phyloP scores from a whole-genome alignment of 2,329 filamentous ascomycete species.

The Diplodia mutila region DNA sequence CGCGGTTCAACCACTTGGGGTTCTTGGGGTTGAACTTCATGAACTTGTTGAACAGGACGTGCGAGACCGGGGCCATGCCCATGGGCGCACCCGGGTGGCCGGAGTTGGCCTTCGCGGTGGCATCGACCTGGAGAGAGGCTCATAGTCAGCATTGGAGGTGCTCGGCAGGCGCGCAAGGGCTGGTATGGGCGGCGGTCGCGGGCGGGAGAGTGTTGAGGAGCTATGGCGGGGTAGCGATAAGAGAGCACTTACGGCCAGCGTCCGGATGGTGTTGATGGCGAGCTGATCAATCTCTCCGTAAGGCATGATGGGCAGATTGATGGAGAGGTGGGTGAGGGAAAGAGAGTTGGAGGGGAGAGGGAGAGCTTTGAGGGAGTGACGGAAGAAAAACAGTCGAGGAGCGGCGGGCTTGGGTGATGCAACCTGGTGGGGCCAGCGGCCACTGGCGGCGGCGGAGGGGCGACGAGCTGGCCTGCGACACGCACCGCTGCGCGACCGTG shows the following conservation, averaged over 20 bases:
- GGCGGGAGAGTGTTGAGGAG: conserved; percentile 32
- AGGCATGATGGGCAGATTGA: conserved; percentile 67
- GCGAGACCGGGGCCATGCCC: conserved; percentile 92
- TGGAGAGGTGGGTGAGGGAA: conserved; percentile 26
- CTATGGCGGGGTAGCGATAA: conserved; percentile 25
- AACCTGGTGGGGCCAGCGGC: conserved; percentile 19
- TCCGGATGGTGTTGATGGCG: conserved; percentile 97
- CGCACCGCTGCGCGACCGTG: conserved; percentile 15
- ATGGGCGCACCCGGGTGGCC: conserved; percentile 99
- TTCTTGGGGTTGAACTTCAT: conserved; percentile 99
- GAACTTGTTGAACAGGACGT: conserved; percentile 98
- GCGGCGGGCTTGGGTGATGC: conserved; percentile 22
- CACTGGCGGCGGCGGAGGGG: conserved; percentile 8
- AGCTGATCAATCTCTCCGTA: conserved; percentile 86
- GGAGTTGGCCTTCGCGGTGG: conserved; percentile 92
- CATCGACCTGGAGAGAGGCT: conserved; percentile 76
- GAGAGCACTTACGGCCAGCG: conserved; percentile 78
- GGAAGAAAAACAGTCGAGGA: conserved; percentile 26
- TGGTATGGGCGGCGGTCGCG: conserved; percentile 23
- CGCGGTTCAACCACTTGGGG: conserved; percentile 94
- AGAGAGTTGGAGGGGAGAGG: conserved; percentile 15
- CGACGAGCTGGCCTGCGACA: conserved; percentile 5
- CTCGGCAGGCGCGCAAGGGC: background rate
- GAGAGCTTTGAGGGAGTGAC: conserved; percentile 24
- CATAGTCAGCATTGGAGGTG: conserved; percentile 40